A percentile compares a stretch with the other conserved stretches of the same genome.
These are phyloP conservation scores for Picea abies DNA, from an alignment of 83 land plant species.

Conservation along the genomic window DNA sequence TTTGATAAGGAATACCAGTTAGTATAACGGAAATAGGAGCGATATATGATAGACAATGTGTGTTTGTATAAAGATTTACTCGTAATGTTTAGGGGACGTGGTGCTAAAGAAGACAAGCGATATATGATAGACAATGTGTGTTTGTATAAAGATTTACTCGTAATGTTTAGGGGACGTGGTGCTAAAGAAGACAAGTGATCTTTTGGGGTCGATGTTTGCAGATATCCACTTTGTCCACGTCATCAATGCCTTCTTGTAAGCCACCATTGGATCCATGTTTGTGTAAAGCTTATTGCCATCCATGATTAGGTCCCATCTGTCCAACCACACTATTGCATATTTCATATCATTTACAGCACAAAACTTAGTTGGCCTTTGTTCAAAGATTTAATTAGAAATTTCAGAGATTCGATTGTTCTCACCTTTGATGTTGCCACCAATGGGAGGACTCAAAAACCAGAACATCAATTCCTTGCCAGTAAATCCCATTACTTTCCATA, in stretches of 20 bases:
- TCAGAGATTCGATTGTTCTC: slow-evolving; percentile 6
- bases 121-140: not conserved
- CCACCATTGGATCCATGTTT: slow-evolving; percentile 11
- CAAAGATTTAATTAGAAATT: not conserved
- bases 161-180: slow-evolving; percentile 9
- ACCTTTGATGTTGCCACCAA: slow-evolving; percentile 74
- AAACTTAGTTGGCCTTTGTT: too few species aligned
- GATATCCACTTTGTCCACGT: slow-evolving; percentile 16
- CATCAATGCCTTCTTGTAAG: slow-evolving; percentile 8
- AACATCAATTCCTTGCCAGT: slow-evolving; percentile 69
- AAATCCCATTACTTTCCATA: slow-evolving; percentile 58
- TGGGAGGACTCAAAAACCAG: slow-evolving; percentile 83
- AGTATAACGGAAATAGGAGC: not conserved
- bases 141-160: not conserved
- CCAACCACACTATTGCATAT: not conserved
- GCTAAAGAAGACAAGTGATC: slow-evolving; percentile 8
- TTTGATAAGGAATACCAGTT: too few species aligned
- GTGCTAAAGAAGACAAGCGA: too few species aligned
- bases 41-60: too few species aligned
- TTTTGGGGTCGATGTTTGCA: slow-evolving; percentile 5
- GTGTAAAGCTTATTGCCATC: not conserved
- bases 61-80: too few species aligned
- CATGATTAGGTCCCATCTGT: slow-evolving; percentile 14
- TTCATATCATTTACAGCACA: too few species aligned
- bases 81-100: too few species aligned